Evolutionary conservation across 1,139 yeast species (phyloP).

Genomic region (Fermentozyma sake): DNA sequence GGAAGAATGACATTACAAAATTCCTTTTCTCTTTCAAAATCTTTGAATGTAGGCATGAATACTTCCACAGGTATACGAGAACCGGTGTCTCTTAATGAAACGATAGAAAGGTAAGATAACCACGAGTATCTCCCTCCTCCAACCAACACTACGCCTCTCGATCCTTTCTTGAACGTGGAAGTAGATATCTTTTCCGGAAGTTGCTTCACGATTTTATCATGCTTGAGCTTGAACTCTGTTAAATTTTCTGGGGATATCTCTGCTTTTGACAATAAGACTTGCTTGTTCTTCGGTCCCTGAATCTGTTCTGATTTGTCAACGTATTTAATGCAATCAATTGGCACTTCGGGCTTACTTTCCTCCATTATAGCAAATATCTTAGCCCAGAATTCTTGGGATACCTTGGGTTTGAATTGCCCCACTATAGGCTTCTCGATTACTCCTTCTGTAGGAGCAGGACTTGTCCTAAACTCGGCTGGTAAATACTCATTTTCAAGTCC

Average conservation of each 20-base stretch:
- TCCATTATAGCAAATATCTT: constrained; percentile 12
- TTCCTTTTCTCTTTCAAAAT: constrained; percentile 17
- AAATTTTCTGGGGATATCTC: constrained; percentile 19
- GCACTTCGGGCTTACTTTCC: constrained; percentile 8
- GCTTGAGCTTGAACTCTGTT: constrained; percentile 22
- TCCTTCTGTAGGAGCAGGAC: too few relatives aligned
- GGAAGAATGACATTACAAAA: constrained; percentile 14
- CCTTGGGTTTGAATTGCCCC: constrained; percentile 7
- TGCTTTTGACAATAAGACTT: constrained; percentile 27
- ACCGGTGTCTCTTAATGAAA: constrained; percentile 32
- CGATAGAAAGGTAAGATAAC: constrained; percentile 33
- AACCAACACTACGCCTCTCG: constrained; percentile 33
- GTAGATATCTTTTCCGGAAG: constrained; percentile 24
- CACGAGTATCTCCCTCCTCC: constrained; percentile 39
- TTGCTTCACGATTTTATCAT: constrained; percentile 16
- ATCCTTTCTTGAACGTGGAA: constrained; percentile 20
- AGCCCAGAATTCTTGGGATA: constrained; percentile 15
- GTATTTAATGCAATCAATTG: constrained; percentile 18
- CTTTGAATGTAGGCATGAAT: constrained; percentile 29
- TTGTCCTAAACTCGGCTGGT: too few relatives aligned
- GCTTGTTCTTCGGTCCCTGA: constrained; percentile 23
- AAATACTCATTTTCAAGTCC: too few relatives aligned
- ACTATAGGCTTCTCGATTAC: constrained; percentile 11
- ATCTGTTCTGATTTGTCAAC: constrained; percentile 19
- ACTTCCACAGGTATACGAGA: constrained; percentile 36